Conservation (phyloP, 1,139 yeast genomes). For the Geotrichum restrictum region DNA sequence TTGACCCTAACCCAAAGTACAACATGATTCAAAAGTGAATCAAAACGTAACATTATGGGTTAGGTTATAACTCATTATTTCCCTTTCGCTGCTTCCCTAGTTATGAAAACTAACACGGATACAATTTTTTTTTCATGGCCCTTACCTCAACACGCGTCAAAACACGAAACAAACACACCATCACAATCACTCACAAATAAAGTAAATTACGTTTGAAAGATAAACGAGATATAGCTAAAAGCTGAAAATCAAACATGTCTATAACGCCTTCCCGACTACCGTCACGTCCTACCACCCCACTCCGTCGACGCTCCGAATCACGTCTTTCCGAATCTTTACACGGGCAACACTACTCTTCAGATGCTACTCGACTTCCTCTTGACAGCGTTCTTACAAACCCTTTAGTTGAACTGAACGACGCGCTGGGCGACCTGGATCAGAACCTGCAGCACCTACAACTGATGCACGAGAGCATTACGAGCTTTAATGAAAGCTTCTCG, state of each 20-base stretch:
- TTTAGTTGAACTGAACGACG: slow-evolving; percentile 46
- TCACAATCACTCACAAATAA: no score
- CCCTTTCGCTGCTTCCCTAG: no score
- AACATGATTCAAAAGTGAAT: no score
- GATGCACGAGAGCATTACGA: slow-evolving; percentile 50
- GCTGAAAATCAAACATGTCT: slow-evolving; percentile 9
- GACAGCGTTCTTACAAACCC: slow-evolving; percentile 6
- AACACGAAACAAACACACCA: no score
- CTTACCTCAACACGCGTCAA: no score
- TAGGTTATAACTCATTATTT: background rate
- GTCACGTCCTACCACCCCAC: slow-evolving; percentile 21
- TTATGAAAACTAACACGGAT: no score
- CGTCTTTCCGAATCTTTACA: slow-evolving; percentile 7
- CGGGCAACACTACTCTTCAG: slow-evolving; percentile 3
- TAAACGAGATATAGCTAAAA: no score
- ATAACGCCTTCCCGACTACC: slow-evolving; percentile 7
- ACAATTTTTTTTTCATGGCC: no score
- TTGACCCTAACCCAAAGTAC: no score
- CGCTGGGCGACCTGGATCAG: slow-evolving; percentile 51
- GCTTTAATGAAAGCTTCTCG: slow-evolving; percentile 62
- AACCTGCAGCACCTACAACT: slow-evolving; percentile 49
- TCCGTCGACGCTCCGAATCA: slow-evolving; percentile 17
- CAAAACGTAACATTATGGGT: no score
- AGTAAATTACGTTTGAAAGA: no score
- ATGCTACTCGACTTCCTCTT: slow-evolving; percentile 6